A percentile compares a stretch with the other conserved stretches of the same genome.
Evolutionary conservation across 2,329 filamentous ascomycete genomes (phyloP).

Genomic region (Sporothrix variecibatus): DNA sequence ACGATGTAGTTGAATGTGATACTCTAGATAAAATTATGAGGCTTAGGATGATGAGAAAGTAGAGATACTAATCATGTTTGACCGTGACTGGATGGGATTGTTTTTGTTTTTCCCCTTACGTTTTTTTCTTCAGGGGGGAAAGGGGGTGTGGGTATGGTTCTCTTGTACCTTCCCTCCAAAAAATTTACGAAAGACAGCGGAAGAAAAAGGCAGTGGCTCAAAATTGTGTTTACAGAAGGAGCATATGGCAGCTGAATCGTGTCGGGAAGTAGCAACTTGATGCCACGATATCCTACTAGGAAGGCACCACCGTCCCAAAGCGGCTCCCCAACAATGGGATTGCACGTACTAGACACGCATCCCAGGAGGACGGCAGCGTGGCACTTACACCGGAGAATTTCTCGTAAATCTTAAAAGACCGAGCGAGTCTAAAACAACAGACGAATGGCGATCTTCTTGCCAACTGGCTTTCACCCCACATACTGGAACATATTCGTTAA

Average conservation of each 20-base stretch:
- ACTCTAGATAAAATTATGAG: neutral
- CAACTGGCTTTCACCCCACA: neutral
- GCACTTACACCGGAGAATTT: neutral
- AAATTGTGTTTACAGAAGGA: neutral
- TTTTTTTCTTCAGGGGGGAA: neutral
- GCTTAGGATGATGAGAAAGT: too few species aligned
- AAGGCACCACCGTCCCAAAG: slow-evolving; percentile 5
- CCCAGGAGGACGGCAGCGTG: neutral
- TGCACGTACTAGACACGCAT: neutral
- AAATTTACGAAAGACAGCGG: neutral
- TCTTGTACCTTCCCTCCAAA: neutral
- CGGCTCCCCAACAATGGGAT: neutral
- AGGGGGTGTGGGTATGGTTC: neutral
- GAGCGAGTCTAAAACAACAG: neutral
- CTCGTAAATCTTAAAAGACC: neutral
- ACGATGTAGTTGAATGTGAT: neutral
- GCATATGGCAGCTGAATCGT: neutral
- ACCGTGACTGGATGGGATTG: neutral
- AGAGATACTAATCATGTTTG: neutral
- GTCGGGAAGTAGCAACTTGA: neutral
- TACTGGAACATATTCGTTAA: neutral
- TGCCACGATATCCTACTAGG: neutral
- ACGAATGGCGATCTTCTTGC: neutral
- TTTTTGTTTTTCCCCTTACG: neutral
- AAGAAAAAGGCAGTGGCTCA: neutral